Evolutionary conservation across 768 basidiomycete species (phyloP).

Genomic region (Suillus alpinus): DNA sequence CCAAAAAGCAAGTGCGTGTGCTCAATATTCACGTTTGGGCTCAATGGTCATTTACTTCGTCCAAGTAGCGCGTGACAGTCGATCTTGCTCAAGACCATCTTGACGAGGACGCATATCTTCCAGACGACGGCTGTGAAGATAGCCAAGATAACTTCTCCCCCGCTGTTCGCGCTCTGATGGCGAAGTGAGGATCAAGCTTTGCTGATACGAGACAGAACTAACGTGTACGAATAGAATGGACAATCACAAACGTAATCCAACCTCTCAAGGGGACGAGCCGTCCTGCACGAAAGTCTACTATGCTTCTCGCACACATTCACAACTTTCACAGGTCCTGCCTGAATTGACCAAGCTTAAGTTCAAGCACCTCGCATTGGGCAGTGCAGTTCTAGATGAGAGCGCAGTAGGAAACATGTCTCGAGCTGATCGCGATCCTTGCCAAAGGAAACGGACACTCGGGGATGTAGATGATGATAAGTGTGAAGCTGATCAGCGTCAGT

Average conservation of each 20-base stretch:
- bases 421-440: slow-evolving; percentile 2
- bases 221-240: slow-evolving; percentile 16
- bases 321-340: slow-evolving; percentile 85
- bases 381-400: slow-evolving; percentile 6
- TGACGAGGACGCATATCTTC: slow-evolving; percentile 72
- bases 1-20: slow-evolving; percentile 55
- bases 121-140: slow-evolving; percentile 43
- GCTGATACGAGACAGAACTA: slow-evolving; percentile 4
- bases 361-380: slow-evolving; percentile 23
- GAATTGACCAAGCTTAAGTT: slow-evolving; percentile 78
- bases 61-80: slow-evolving; percentile 22
- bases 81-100: slow-evolving; percentile 28
- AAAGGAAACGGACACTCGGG: slow-evolving; percentile 19
- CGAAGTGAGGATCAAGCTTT: slow-evolving; percentile 48
- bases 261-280: slow-evolving; percentile 39
- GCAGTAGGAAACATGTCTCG: slow-evolving; percentile 9
- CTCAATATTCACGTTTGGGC: background rate
- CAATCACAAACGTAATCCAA: slow-evolving; percentile 8
- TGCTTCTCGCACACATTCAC: slow-evolving; percentile 94
- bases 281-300: slow-evolving; percentile 86
- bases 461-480: slow-evolving; percentile 20
- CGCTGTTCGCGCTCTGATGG: slow-evolving; percentile 76
- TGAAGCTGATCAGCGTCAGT: slow-evolving; percentile 23
- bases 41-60: slow-evolving; percentile 5
- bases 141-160: slow-evolving; percentile 65